Conservation (phyloP, 306 rosid genomes). For the Senna siamea region DNA sequence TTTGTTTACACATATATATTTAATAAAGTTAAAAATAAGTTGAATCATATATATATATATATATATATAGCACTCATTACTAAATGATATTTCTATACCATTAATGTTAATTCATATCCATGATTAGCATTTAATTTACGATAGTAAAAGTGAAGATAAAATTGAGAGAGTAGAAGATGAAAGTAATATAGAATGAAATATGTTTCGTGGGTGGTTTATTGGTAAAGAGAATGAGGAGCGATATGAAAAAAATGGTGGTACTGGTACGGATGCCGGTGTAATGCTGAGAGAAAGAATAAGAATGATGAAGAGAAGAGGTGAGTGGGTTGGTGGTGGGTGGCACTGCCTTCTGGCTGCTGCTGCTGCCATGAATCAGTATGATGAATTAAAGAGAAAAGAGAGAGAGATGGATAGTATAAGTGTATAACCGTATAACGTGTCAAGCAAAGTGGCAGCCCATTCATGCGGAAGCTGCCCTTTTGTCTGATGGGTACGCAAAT, state of each 20-base stretch:
- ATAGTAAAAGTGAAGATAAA: too few species aligned
- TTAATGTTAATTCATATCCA: too few species aligned
- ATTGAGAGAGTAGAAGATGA: too few species aligned
- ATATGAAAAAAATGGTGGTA: background rate
- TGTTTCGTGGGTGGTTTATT: background rate
- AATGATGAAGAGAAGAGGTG: background rate
- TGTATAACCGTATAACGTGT: too few species aligned
- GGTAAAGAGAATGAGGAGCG: background rate
- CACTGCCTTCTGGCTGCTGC: too few species aligned
- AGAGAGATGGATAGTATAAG: too few species aligned
- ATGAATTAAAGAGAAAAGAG: too few species aligned
- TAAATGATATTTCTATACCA: too few species aligned
- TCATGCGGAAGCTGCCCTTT: background rate
- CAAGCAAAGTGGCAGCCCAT: background rate
- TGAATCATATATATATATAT: too few species aligned
- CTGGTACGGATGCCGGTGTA: background rate
- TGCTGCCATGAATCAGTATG: background rate
- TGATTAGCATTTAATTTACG: too few species aligned
- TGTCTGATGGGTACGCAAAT: background rate
- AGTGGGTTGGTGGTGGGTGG: background rate
- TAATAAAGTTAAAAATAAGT: too few species aligned
- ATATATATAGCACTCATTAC: background rate
- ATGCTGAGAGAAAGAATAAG: background rate
- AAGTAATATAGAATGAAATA: too few species aligned
- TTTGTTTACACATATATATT: background rate